Evolutionary conservation across 2,329 filamentous ascomycete species (phyloP).

Genomic region (Tolypocladium tundrense): DNA sequence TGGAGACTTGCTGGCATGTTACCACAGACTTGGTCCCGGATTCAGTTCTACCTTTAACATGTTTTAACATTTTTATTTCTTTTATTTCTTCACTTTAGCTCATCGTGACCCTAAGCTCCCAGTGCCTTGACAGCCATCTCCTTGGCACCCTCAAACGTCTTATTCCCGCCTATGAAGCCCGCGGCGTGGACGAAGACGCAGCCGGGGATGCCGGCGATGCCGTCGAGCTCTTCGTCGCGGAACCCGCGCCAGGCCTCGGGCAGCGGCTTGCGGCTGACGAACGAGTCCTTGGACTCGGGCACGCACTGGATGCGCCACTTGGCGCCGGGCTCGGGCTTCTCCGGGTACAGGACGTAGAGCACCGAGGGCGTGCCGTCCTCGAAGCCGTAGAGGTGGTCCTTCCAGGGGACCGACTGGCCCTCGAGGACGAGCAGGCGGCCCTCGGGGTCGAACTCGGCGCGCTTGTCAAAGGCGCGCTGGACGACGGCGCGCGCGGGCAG

Average conservation of each 20-base stretch:
- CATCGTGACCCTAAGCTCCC: constrained; percentile 21
- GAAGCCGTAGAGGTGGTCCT: constrained; percentile 86
- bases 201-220: constrained; percentile 56
- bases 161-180: constrained; percentile 94
- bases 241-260: constrained; percentile 89
- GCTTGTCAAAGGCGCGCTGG: constrained; percentile 60
- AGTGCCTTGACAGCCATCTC: constrained; percentile 76
- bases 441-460: constrained; percentile 56
- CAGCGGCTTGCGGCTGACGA: constrained; percentile 82
- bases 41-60: neutral
- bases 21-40: neutral
- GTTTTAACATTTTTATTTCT: neutral
- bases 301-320: constrained; percentile 95
- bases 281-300: constrained; percentile 74
- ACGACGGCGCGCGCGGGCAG: constrained; percentile 78
- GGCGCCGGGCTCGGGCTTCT: constrained; percentile 61
- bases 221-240: constrained; percentile 74
- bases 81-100: neutral
- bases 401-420: constrained; percentile 77
- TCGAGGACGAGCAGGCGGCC: constrained; percentile 77
- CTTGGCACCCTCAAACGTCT: constrained; percentile 78
- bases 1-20: neutral
- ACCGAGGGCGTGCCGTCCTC: constrained; percentile 55
- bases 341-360: constrained; percentile 84
- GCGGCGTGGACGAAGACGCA: constrained; percentile 89